phyloP scores from a whole-genome alignment of 108 stramenopile genomes.

The Nannochloropsis gaditana region DNA sequence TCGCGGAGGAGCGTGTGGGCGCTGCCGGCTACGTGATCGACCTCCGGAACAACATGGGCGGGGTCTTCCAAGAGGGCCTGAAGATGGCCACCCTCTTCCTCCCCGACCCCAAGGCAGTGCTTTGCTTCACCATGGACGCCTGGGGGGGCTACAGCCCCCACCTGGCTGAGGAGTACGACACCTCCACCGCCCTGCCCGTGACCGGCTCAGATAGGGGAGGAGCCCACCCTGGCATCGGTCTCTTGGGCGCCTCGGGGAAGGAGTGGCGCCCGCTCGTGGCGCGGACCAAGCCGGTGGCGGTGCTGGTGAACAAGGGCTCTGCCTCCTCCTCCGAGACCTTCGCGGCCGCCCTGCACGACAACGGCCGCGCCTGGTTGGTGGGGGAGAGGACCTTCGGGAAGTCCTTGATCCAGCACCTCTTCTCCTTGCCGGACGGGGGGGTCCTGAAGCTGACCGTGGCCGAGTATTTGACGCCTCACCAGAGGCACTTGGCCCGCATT shows the following conservation, averaged over 20 bases:
- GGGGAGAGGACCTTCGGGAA: slow-evolving; percentile 28
- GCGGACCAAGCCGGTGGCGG: neutral
- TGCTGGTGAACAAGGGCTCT: slow-evolving; percentile 26
- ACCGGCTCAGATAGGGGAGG: neutral
- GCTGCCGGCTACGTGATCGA: neutral
- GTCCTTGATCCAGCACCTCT: slow-evolving; percentile 27
- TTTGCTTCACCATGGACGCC: slow-evolving; percentile 22
- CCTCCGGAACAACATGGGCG: slow-evolving; percentile 32
- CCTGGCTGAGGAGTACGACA: slow-evolving; percentile 22
- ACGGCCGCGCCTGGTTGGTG: slow-evolving; percentile 18
- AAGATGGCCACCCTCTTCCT: slow-evolving; percentile 11
- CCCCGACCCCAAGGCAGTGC: neutral
- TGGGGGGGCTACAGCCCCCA: slow-evolving; percentile 25
- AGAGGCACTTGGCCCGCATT: slow-evolving; percentile 58
- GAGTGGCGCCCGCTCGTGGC: neutral
- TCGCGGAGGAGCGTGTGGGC: neutral
- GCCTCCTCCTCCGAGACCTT: slow-evolving; percentile 26
- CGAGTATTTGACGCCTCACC: slow-evolving; percentile 67
- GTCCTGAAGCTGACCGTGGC: slow-evolving; percentile 71
- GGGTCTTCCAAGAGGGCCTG: slow-evolving; percentile 18
- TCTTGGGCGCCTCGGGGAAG: neutral
- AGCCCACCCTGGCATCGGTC: neutral
- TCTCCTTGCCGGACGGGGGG: slow-evolving; percentile 60
- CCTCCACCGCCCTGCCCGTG: neutral
- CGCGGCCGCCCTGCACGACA: slow-evolving; percentile 27